phyloP scores from a whole-genome alignment of 2,329 filamentous ascomycete species.

The Pseudogymnoascus sp. region DNA sequence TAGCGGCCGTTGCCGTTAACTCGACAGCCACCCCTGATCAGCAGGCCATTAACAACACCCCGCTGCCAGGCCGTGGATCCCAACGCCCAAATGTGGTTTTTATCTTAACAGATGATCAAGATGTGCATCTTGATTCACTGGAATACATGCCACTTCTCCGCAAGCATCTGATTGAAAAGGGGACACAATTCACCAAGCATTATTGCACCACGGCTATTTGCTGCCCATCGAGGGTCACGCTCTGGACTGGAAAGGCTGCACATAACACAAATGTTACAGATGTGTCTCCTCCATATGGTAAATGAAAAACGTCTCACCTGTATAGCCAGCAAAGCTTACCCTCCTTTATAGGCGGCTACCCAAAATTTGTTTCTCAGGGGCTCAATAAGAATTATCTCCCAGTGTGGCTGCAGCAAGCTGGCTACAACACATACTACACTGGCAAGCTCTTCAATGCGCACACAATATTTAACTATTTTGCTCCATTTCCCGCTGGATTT shows the following conservation, averaged over 20 bases:
- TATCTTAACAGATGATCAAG: slow-evolving; percentile 58
- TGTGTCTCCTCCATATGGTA: slow-evolving; percentile 41
- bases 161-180: slow-evolving; percentile 47
- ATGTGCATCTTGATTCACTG: slow-evolving; percentile 51
- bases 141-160: slow-evolving; percentile 48
- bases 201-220: slow-evolving; percentile 55
- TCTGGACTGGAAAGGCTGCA: slow-evolving; percentile 54
- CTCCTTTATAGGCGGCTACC: slow-evolving; percentile 42
- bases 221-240: slow-evolving; percentile 52
- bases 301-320: slow-evolving; percentile 5
- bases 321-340: slow-evolving; percentile 26
- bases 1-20: slow-evolving; percentile 9
- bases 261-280: slow-evolving; percentile 57
- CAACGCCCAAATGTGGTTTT: slow-evolving; percentile 49
- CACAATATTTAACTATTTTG: slow-evolving; percentile 51
- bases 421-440: slow-evolving; percentile 64
- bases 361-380: slow-evolving; percentile 57
- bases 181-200: slow-evolving; percentile 48
- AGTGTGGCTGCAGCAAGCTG: slow-evolving; percentile 60
- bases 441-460: slow-evolving; percentile 66
- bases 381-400: slow-evolving; percentile 61
- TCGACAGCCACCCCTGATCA: slow-evolving; percentile 13
- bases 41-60: slow-evolving; percentile 3
- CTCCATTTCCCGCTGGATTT: slow-evolving; percentile 52
- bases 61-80: not conserved